Percentiles rank a stretch among this genome's conserved stretches.
phyloP scores from a whole-genome alignment of 2,329 filamentous ascomycete genomes.

The Alternaria longipes region DNA sequence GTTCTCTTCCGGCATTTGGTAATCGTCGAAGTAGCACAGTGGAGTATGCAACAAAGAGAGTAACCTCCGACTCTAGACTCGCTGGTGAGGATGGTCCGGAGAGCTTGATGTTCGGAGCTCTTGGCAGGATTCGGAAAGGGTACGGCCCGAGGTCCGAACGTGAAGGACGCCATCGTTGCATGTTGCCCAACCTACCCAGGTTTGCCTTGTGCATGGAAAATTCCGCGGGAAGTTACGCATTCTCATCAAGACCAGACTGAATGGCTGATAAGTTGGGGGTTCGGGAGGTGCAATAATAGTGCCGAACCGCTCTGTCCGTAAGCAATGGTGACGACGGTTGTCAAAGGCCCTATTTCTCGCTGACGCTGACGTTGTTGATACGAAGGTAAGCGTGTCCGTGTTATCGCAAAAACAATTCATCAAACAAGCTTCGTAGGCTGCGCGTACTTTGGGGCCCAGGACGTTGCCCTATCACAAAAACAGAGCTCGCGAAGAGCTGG shows the following conservation, averaged over 20 bases:
- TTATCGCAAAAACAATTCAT: background rate
- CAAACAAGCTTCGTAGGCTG: background rate
- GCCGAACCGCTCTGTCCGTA: background rate
- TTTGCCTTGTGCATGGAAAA: conserved; percentile 1
- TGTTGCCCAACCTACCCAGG: background rate
- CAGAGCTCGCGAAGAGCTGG: background rate
- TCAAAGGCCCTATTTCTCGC: background rate
- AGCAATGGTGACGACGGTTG: background rate
- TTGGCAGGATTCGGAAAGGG: conserved; percentile 12
- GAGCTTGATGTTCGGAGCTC: conserved; percentile 13
- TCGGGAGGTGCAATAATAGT: background rate
- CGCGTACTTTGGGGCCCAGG: background rate
- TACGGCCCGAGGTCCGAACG: conserved; percentile 11
- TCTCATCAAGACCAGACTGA: background rate
- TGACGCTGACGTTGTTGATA: background rate
- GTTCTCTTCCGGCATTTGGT: conserved; percentile 43
- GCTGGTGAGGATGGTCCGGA: conserved; percentile 2
- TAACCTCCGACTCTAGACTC: background rate
- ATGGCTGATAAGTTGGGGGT: background rate
- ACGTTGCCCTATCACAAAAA: background rate
- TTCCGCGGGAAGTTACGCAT: background rate
- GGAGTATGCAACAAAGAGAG: conserved; percentile 3
- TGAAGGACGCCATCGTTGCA: conserved; percentile 1
- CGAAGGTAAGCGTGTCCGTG: background rate
- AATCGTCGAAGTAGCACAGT: background rate